phyloP scores from a whole-genome alignment of 2,329 filamentous ascomycete genomes.

The Boeremia exigua region DNA sequence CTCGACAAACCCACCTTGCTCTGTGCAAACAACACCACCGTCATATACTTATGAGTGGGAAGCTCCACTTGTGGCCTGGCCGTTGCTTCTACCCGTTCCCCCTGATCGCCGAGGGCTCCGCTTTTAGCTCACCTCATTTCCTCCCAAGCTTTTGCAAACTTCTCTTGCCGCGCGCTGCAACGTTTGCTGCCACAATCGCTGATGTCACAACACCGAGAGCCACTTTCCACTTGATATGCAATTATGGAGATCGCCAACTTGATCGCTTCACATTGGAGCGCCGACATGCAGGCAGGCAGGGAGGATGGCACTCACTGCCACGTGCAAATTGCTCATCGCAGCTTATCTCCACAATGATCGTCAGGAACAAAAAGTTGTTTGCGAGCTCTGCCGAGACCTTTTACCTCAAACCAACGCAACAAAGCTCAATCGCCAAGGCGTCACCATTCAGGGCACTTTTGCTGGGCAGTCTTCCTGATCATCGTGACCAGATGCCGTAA shows the following conservation, averaged over 20 bases:
- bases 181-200: not conserved
- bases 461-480: not conserved
- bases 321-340: conserved; percentile 7
- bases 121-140: conserved; percentile 19
- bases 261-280: not conserved
- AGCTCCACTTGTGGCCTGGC: conserved; percentile 12
- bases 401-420: conserved; percentile 10
- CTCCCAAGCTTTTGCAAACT: conserved; percentile 13
- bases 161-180: conserved; percentile 12
- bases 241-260: conserved; percentile 2
- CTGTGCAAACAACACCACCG: conserved; percentile 15
- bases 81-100: conserved; percentile 15
- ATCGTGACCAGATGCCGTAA: not conserved
- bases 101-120: conserved; percentile 17
- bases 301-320: too few species aligned
- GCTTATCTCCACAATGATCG: conserved; percentile 16
- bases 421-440: conserved; percentile 3
- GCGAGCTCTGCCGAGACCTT: conserved; percentile 10
- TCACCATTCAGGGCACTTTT: not conserved
- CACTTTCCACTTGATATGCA: not conserved
- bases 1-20: conserved; percentile 14
- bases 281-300: not conserved
- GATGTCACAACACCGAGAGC: conserved; percentile 5
- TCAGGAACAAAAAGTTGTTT: conserved; percentile 11
- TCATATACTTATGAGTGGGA: not conserved